phyloP scores from a whole-genome alignment of 179 eudicot species.

The Camellia oleifera region DNA sequence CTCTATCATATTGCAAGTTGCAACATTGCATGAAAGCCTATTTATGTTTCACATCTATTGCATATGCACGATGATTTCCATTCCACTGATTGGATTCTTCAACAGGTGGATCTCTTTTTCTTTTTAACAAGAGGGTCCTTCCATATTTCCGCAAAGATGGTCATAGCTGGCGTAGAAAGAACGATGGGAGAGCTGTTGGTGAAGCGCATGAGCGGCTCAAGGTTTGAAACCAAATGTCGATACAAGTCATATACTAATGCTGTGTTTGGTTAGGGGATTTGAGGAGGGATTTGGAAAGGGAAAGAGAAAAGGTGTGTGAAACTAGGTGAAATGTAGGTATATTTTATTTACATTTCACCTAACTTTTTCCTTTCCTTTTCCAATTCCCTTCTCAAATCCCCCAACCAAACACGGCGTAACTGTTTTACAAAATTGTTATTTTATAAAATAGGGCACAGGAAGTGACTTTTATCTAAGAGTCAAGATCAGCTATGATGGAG shows the following conservation, averaged over 20 bases:
- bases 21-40: background rate
- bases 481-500: too few species aligned
- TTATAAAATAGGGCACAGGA: too few species aligned
- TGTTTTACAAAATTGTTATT: too few species aligned
- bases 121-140: slow-evolving; percentile 81
- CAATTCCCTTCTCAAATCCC: too few species aligned
- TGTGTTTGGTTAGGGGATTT: too few species aligned
- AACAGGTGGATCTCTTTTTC: slow-evolving; percentile 82
- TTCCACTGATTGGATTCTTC: slow-evolving; percentile 20
- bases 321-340: too few species aligned
- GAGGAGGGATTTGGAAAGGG: too few species aligned
- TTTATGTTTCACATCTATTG: background rate
- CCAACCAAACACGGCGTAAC: too few species aligned
- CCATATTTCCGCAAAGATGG: slow-evolving; percentile 88
- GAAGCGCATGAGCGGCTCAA: slow-evolving; percentile 96
- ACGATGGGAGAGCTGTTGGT: slow-evolving; percentile 79
- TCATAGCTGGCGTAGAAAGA: slow-evolving; percentile 84
- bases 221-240: slow-evolving; percentile 36
- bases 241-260: background rate
- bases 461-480: too few species aligned
- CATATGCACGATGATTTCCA: slow-evolving; percentile 9
- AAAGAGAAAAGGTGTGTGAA: too few species aligned
- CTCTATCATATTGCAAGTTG: background rate
- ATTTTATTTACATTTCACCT: too few species aligned
- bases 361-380: too few species aligned